phyloP scores from a whole-genome alignment of 2,329 filamentous ascomycete genomes.

The Penicillium crustosum region DNA sequence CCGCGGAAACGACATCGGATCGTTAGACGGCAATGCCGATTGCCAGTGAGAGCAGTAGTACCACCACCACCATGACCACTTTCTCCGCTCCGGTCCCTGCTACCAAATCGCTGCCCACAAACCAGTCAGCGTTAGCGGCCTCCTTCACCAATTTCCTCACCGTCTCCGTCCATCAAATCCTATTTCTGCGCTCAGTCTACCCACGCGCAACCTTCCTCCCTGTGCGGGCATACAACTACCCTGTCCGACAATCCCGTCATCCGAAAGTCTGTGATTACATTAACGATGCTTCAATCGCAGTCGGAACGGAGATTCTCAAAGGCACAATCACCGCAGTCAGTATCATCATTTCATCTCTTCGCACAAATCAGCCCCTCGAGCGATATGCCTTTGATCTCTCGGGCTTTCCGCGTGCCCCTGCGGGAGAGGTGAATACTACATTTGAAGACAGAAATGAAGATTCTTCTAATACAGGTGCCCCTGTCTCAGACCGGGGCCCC shows the following conservation, averaged over 20 bases:
- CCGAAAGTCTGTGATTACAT: conserved; percentile 85
- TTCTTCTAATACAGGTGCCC: conserved; percentile 32
- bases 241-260: conserved; percentile 82
- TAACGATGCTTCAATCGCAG: conserved; percentile 72
- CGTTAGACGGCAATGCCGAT: conserved; percentile 41
- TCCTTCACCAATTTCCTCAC: conserved; percentile 79
- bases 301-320: conserved; percentile 67
- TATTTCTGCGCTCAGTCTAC: conserved; percentile 80
- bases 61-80: conserved; percentile 42
- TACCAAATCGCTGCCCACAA: conserved; percentile 47
- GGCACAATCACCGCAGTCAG: conserved; percentile 56
- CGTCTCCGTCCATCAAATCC: conserved; percentile 79
- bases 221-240: conserved; percentile 76
- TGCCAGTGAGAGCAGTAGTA: conserved; percentile 44
- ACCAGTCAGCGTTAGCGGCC: conserved; percentile 60
- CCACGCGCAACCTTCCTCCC: conserved; percentile 74
- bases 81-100: conserved; percentile 43
- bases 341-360: conserved; percentile 56
- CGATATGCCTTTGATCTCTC: conserved; percentile 62
- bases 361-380: conserved; percentile 55
- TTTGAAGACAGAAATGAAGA: conserved; percentile 47
- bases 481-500: conserved; percentile 29
- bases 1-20: conserved; percentile 36
- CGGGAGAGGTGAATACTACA: conserved; percentile 51
- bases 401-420: conserved; percentile 53